phyloP scores from a whole-genome alignment of 2,329 filamentous ascomycete genomes.

The Aureobasidium mangrovei region DNA sequence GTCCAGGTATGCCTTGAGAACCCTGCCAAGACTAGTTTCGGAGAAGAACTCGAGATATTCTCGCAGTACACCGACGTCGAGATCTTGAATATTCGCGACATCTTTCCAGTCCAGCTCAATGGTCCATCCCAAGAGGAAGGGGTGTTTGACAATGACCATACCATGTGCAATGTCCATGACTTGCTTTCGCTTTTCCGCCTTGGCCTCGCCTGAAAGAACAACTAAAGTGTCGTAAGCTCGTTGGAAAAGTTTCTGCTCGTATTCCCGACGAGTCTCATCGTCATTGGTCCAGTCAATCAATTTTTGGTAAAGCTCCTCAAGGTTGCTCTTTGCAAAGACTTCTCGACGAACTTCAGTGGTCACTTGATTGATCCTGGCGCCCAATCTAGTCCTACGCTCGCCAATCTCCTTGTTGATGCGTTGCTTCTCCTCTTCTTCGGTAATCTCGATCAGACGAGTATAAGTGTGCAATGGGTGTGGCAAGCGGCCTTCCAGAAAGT shows the following conservation, averaged over 20 bases:
- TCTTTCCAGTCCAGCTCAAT: slow-evolving; percentile 87
- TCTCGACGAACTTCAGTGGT: slow-evolving; percentile 82
- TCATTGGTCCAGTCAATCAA: slow-evolving; percentile 86
- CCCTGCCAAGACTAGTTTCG: slow-evolving; percentile 69
- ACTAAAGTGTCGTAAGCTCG: slow-evolving; percentile 71
- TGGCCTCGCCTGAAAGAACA: slow-evolving; percentile 58
- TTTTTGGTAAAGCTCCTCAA: slow-evolving; percentile 73
- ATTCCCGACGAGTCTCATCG: slow-evolving; percentile 71
- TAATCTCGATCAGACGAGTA: slow-evolving; percentile 69
- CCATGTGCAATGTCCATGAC: slow-evolving; percentile 72
- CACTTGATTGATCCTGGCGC: slow-evolving; percentile 74
- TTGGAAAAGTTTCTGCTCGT: slow-evolving; percentile 82
- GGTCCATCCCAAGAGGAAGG: slow-evolving; percentile 83
- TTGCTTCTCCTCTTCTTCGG: slow-evolving; percentile 79
- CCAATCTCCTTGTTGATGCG: slow-evolving; percentile 84
- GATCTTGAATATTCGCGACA: slow-evolving; percentile 60
- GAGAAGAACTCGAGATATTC: slow-evolving; percentile 81
- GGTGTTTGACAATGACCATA: slow-evolving; percentile 94
- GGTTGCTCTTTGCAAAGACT: slow-evolving; percentile 62
- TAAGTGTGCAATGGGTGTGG: slow-evolving; percentile 74
- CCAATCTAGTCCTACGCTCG: slow-evolving; percentile 77
- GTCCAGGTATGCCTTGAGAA: slow-evolving; percentile 72
- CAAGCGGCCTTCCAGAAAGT: slow-evolving; percentile 72
- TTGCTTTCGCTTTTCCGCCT: slow-evolving; percentile 60
- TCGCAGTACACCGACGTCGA: slow-evolving; percentile 68